Evolutionary conservation across 805 yeast species (phyloP).

Genomic region (Cyberlindnera maritima): DNA sequence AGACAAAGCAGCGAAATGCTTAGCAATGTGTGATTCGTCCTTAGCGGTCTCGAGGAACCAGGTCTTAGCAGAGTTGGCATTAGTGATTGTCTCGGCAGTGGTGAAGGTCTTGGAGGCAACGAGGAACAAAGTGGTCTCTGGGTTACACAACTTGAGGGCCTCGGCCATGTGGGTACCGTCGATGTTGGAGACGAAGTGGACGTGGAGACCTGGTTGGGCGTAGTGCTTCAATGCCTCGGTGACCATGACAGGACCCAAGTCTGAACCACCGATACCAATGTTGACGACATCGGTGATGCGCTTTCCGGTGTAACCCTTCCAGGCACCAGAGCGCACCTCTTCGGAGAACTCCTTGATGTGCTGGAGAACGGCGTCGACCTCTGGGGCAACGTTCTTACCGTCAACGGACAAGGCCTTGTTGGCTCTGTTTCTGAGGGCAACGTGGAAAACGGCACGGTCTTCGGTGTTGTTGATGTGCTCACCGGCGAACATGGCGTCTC

Average conservation of each 20-base stretch:
- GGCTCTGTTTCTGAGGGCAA: constrained; percentile 92
- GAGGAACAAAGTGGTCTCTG: constrained; percentile 90
- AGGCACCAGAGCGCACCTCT: constrained; percentile 83
- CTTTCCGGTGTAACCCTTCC: constrained; percentile 98
- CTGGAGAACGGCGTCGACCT: constrained; percentile 84
- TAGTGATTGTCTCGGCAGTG: constrained; percentile 96
- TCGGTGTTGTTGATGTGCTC: constrained; percentile 94
- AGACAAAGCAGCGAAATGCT: constrained; percentile 96
- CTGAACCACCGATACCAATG: constrained; percentile 99
- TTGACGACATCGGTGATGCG: constrained; percentile 90
- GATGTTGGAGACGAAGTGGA: constrained; percentile 95
- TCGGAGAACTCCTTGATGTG: constrained; percentile 97
- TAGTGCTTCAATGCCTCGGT: constrained; percentile 96
- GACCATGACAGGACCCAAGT: constrained; percentile 98
- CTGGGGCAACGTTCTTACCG: constrained; percentile 85
- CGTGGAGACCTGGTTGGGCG: constrained; percentile 67
- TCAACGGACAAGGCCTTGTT: constrained; percentile 83
- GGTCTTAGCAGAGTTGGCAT: constrained; percentile 90
- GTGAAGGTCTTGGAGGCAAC: constrained; percentile 98
- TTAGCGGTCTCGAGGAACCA: constrained; percentile 85
- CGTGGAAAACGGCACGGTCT: constrained; percentile 95
- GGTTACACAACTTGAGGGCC: constrained; percentile 68
- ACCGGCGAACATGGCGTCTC: constrained; percentile 92
- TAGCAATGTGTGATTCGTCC: constrained; percentile 74
- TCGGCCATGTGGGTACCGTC: constrained; percentile 98